These are phyloP conservation scores for Lithocarpus polystachyus DNA, from an alignment of 306 rosid genomes.

Conservation along the genomic window DNA sequence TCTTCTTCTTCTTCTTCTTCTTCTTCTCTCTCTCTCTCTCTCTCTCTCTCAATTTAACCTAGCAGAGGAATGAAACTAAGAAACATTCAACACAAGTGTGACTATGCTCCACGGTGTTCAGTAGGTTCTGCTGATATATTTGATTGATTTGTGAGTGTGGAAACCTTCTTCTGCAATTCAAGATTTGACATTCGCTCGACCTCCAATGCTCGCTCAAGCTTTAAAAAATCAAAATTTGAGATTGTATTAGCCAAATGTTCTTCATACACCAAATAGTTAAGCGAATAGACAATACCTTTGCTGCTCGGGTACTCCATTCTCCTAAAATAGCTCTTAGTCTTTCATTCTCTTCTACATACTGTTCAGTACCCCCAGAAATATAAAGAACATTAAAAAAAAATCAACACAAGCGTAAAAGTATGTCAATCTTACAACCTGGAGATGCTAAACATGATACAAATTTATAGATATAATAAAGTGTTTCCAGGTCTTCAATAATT, in stretches of 20 bases:
- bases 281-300: slow-evolving; percentile 61
- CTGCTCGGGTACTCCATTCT: slow-evolving; percentile 96
- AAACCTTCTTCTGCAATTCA: slow-evolving; percentile 54
- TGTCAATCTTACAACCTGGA: neutral
- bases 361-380: slow-evolving; percentile 2
- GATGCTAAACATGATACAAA: neutral
- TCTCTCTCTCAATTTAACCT: neutral
- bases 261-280: neutral
- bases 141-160: slow-evolving; percentile 29
- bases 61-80: neutral
- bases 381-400: neutral
- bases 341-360: slow-evolving; percentile 98
- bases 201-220: slow-evolving; percentile 66
- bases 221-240: neutral
- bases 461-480: neutral
- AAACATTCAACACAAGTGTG: neutral
- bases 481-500: neutral
- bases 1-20: neutral
- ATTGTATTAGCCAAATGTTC: neutral
- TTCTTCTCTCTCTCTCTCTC: neutral
- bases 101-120: slow-evolving; percentile 26
- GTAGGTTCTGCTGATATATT: slow-evolving; percentile 26
- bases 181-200: slow-evolving; percentile 46
- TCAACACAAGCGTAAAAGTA: neutral
- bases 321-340: slow-evolving; percentile 90